phyloP scores from a whole-genome alignment of 257 asterid species.

The Capsicum pubescens region DNA sequence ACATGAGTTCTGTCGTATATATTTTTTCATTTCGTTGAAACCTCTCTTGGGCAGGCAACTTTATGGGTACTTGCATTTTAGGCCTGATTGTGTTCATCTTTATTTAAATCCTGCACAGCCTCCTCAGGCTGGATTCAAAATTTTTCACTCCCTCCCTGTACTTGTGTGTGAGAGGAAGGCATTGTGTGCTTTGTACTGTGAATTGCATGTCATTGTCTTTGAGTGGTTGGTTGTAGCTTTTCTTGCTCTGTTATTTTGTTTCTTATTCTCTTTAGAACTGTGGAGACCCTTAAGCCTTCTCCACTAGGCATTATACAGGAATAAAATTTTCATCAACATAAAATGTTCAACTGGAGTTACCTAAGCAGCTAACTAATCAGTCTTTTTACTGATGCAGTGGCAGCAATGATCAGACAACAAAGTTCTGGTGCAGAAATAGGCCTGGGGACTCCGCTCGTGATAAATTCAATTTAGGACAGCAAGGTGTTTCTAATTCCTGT shows the following conservation, averaged over 20 bases:
- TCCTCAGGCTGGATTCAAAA: neutral
- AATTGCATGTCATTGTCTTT: neutral
- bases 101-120: slow-evolving; percentile 18
- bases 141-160: neutral
- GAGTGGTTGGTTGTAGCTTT: neutral
- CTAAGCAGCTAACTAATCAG: slow-evolving; percentile 16
- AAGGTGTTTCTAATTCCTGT: slow-evolving; percentile 50
- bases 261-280: neutral
- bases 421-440: slow-evolving; percentile 99
- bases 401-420: slow-evolving; percentile 93
- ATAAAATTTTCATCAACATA: neutral
- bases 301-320: neutral
- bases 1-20: neutral
- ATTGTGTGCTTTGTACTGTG: neutral
- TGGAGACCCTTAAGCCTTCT: neutral
- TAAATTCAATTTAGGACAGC: slow-evolving; percentile 65
- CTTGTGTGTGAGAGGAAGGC: neutral
- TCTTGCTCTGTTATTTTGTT: neutral
- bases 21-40: neutral
- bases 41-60: neutral
- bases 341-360: neutral
- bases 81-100: neutral
- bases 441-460: slow-evolving; percentile 97
- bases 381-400: slow-evolving; percentile 76
- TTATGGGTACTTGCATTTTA: slow-evolving; percentile 9